phyloP scores from a whole-genome alignment of 495 filamentous ascomycete species.

The Aspergillus asperescens region DNA sequence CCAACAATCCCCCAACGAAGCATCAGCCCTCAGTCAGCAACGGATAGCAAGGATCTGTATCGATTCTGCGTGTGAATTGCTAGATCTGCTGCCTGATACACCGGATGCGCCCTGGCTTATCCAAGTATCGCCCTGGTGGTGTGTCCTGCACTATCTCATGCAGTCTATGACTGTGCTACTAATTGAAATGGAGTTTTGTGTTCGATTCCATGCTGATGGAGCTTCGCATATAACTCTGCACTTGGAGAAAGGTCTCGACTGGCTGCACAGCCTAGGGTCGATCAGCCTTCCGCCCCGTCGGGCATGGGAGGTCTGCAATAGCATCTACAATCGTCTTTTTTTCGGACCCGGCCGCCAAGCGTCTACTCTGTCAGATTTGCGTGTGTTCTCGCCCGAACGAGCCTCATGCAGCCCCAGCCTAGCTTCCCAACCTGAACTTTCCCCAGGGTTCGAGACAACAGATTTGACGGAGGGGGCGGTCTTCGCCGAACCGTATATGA shows the following conservation, averaged over 20 bases:
- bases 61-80: slow-evolving; percentile 42
- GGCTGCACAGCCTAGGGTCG: not conserved
- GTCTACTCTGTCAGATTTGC: not conserved
- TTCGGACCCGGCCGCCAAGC: not conserved
- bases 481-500: not conserved
- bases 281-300: not conserved
- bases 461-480: not conserved
- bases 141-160: slow-evolving; percentile 51
- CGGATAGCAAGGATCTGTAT: slow-evolving; percentile 34
- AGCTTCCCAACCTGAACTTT: not conserved
- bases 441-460: not conserved
- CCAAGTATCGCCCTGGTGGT: slow-evolving; percentile 52
- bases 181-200: slow-evolving; percentile 31
- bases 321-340: slow-evolving; percentile 4
- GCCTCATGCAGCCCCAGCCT: not conserved
- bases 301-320: slow-evolving; percentile 3
- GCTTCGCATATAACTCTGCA: slow-evolving; percentile 4
- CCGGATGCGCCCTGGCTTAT: slow-evolving; percentile 30
- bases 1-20: slow-evolving; percentile 1
- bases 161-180: slow-evolving; percentile 50
- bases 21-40: slow-evolving; percentile 4
- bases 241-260: slow-evolving; percentile 1
- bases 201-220: slow-evolving; percentile 2
- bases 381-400: not conserved
- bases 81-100: slow-evolving; percentile 41